Conservation (phyloP, 352 stramenopile species). For the Aphanomyces invadans region DNA sequence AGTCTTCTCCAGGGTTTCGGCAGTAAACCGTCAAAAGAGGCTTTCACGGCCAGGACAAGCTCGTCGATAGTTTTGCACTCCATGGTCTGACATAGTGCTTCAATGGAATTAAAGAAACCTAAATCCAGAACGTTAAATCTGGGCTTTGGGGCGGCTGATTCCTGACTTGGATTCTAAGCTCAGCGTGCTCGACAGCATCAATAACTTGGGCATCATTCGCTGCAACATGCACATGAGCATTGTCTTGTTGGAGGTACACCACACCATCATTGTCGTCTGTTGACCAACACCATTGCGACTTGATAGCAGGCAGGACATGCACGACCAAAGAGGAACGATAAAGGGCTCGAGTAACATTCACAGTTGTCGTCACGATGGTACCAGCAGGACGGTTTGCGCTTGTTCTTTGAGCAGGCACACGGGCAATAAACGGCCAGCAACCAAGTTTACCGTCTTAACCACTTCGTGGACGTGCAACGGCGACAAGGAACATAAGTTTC, state of each 20-base stretch:
- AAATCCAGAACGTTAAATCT: conserved; percentile 28
- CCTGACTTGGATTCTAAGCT: conserved; percentile 4
- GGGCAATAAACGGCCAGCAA: not conserved
- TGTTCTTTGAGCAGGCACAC: conserved; percentile 6
- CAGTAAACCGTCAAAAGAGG: not conserved
- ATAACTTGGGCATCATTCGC: not conserved
- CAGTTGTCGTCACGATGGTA: not conserved
- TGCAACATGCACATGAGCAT: conserved; percentile 21
- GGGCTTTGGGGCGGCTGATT: conserved; percentile 23
- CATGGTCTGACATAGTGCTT: conserved; percentile 19
- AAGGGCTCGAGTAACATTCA: not conserved
- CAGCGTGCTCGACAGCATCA: not conserved
- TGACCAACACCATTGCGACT: conserved; percentile 15
- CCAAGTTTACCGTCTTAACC: not conserved
- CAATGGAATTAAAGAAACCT: conserved; percentile 27
- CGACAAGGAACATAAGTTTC: not conserved
- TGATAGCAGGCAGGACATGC: conserved; percentile 20
- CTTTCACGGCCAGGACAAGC: conserved; percentile 5
- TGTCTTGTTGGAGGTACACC: conserved; percentile 24
- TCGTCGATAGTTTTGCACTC: conserved; percentile 14
- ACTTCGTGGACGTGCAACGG: not conserved
- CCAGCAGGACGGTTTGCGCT: not conserved
- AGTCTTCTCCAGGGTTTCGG: not conserved
- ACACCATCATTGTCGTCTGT: not conserved
- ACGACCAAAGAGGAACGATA: conserved; percentile 5